These are phyloP conservation scores for Monosporascus sp. DNA, from an alignment of 2,329 filamentous ascomycete species.

Conservation along the genomic window DNA sequence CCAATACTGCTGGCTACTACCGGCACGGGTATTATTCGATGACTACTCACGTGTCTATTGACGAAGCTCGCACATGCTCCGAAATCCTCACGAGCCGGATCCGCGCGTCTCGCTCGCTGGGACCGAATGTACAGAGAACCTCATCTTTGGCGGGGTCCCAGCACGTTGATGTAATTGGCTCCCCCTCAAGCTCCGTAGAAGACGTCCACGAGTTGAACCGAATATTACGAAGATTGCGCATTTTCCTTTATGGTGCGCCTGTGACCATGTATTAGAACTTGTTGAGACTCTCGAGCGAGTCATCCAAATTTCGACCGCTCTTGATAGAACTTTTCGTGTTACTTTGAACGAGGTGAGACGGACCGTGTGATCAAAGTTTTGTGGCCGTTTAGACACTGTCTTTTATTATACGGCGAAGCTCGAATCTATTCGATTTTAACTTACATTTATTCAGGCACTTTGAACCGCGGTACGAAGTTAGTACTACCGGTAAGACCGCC, in stretches of 20 bases:
- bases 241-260: conserved; percentile 34
- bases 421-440: too few relatives aligned
- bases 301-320: too few relatives aligned
- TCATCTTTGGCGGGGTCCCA: conserved; percentile 81
- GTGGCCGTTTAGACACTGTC: neutral
- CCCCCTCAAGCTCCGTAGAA: conserved; percentile 38
- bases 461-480: neutral
- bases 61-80: conserved; percentile 34
- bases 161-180: conserved; percentile 68
- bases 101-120: conserved; percentile 60
- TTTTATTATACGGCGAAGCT: neutral
- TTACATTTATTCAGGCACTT: too few relatives aligned
- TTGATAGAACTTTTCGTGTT: neutral
- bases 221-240: conserved; percentile 86
- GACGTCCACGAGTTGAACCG: conserved; percentile 62
- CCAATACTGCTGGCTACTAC: neutral
- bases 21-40: neutral
- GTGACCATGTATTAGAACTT: neutral
- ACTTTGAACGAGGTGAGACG: neutral
- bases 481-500: neutral
- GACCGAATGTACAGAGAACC: conserved; percentile 79
- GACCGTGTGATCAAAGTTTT: neutral
- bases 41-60: conserved; percentile 34
- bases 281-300: neutral
- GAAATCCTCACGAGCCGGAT: conserved; percentile 65